These are phyloP conservation scores for Hortaea werneckii DNA, from an alignment of 2,329 filamentous ascomycete species.

Conservation along the genomic window DNA sequence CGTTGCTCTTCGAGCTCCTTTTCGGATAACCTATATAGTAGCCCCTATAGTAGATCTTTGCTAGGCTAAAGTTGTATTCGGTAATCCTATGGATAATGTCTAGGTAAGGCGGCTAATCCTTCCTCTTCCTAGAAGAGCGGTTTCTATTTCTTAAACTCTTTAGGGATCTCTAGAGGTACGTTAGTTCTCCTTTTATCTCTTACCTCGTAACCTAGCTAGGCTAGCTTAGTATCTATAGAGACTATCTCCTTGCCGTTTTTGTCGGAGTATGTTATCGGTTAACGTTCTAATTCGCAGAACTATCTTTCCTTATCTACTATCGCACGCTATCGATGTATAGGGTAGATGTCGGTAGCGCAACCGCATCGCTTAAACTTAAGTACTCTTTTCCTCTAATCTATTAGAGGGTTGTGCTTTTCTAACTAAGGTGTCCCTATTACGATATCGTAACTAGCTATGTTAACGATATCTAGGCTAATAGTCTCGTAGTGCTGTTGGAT, in stretches of 20 bases:
- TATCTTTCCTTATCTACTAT: slow-evolving; percentile 8
- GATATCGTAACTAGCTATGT: slow-evolving; percentile 8
- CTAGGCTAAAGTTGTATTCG: slow-evolving; percentile 6
- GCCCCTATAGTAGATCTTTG: slow-evolving; percentile 6
- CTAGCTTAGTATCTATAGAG: background rate
- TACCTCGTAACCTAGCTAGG: background rate
- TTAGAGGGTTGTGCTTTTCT: slow-evolving; percentile 5
- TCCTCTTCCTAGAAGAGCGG: slow-evolving; percentile 9
- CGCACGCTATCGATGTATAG: slow-evolving; percentile 3
- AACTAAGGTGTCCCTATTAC: slow-evolving; percentile 10
- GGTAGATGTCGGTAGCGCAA: slow-evolving; percentile 3
- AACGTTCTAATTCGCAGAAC: background rate
- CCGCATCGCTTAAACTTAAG: slow-evolving; percentile 7
- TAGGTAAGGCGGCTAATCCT: slow-evolving; percentile 8
- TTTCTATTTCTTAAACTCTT: slow-evolving; percentile 9
- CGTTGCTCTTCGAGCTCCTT: slow-evolving; percentile 4
- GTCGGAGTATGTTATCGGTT: background rate
- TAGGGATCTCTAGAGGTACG: slow-evolving; percentile 1
- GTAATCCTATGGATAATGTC: slow-evolving; percentile 8
- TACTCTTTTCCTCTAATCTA: slow-evolving; percentile 8
- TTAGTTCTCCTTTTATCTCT: background rate
- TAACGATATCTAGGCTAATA: slow-evolving; percentile 7
- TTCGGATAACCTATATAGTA: slow-evolving; percentile 5
- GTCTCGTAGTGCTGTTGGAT: slow-evolving; percentile 7
- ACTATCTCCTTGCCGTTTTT: background rate